Conservation (phyloP, 176 grass and related monocot genomes). For the Raddia guianensis region DNA sequence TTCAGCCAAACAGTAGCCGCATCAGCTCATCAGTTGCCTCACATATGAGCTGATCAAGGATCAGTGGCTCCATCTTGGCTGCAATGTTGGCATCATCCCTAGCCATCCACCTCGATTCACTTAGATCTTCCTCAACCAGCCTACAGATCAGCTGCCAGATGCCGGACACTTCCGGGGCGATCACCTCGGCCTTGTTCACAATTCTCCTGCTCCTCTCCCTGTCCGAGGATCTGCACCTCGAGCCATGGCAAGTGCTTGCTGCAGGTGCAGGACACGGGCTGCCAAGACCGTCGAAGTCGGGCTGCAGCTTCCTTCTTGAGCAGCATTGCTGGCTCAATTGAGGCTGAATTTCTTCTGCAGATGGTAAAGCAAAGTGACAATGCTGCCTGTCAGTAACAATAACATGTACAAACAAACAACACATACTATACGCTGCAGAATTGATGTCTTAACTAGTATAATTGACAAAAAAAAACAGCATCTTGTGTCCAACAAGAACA, state of each 20-base stretch:
- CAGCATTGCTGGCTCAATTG: not conserved
- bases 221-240: conserved; percentile 18
- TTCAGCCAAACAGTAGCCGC: not conserved
- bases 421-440: not conserved
- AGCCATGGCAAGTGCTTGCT: not conserved
- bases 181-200: conserved; percentile 2
- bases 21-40: conserved; percentile 43
- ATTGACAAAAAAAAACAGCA: conserved; percentile 13
- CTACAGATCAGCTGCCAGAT: conserved; percentile 41
- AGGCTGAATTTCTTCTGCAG: conserved; percentile 39
- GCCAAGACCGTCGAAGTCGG: conserved; percentile 2
- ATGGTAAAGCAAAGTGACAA: not conserved
- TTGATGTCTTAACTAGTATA: not conserved
- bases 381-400: conserved; percentile 13
- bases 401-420: not conserved
- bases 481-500: not conserved
- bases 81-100: conserved; percentile 10
- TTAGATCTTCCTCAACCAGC: conserved; percentile 48
- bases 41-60: conserved; percentile 49
- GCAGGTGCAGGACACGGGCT: not conserved
- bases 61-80: conserved; percentile 17
- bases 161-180: not conserved
- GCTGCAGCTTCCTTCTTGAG: conserved; percentile 38
- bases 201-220: conserved; percentile 20
- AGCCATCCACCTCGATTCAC: conserved; percentile 12